Evolutionary conservation across 768 basidiomycete genomes (phyloP), one percentile per base, ranked within the genome.

Genomic region (Xerocomellus dryophilus): DNA sequence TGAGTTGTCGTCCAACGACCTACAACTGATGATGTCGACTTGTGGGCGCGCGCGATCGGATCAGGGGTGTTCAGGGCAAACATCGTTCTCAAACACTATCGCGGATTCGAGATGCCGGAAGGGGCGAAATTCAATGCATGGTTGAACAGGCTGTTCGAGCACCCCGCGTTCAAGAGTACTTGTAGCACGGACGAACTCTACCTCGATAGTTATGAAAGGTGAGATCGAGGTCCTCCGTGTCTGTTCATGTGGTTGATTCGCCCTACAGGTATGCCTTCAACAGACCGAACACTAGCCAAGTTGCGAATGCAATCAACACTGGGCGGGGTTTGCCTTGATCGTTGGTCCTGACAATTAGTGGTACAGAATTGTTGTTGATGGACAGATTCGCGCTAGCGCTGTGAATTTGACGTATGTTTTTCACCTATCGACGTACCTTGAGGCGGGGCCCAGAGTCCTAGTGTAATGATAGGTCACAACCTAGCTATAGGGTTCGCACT

Each of bases 211-310:
- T 90, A 89, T 57, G 87, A 89, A 60, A 75, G 85, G 85, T 80
- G 34, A 44, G 76, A 18, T 43, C 34, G 10, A 14, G 15, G 39
- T 25, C 18, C 7, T 45, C 12, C 14, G 5, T 38, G 38, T 8
- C 32, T 32, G 18, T 29, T 42, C 9, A 23, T 32, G 36, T 10
- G 18, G 20, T 21, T 46, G 25, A 38, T 43, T 12, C 10, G 18
- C 32, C 23, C 7, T 50, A 7, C 54, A 90, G 88, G 63, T 90
- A 89, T 61, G 87, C 88, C 0, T 84, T 81, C 63, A 90, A 90
- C 62, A 76, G 86, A 29, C 85, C 88, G 4, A 85, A 88, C 63
- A 88, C 87, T 5, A 88, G 86, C 60, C 83, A 84, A 61, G 84
- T 88, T 11, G 87, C 86, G 6, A 82, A 81, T 58, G 88, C 88